A percentile compares a stretch with the other conserved stretches of the same genome.
phyloP scores from a whole-genome alignment of 768 basidiomycete species.

The Suillus cothurnatus region DNA sequence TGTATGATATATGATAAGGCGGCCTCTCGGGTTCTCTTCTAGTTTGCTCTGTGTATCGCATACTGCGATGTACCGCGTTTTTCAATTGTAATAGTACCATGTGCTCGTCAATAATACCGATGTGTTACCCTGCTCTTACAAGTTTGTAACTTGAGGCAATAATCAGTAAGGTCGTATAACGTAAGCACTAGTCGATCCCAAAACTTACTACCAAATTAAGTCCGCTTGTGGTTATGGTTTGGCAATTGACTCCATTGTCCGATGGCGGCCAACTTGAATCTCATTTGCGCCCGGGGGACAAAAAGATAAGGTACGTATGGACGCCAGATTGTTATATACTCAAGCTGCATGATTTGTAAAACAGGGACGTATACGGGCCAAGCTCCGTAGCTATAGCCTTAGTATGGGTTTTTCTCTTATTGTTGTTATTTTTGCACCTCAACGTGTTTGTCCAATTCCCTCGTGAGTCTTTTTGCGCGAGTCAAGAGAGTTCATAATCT shows the following conservation, averaged over 20 bases:
- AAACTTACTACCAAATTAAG: constrained; percentile 15
- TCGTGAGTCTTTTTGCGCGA: constrained; percentile 18
- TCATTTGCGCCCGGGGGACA: constrained; percentile 26
- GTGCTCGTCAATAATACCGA: not conserved
- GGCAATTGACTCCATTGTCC: not conserved
- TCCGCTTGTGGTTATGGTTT: not conserved
- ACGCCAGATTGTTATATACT: constrained; percentile 12
- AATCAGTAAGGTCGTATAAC: not conserved
- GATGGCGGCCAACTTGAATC: not conserved
- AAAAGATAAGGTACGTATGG: constrained; percentile 35
- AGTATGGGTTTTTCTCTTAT: constrained; percentile 20
- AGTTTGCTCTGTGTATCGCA: not conserved
- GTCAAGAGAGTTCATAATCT: constrained; percentile 9
- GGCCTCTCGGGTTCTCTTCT: constrained; percentile 2
- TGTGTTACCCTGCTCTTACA: not conserved
- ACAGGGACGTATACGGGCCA: constrained; percentile 1
- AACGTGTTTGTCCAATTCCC: constrained; percentile 9
- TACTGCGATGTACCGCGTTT: not conserved
- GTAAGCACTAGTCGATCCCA: not conserved
- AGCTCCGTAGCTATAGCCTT: constrained; percentile 19
- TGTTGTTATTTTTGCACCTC: constrained; percentile 23
- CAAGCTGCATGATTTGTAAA: not conserved
- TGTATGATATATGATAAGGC: constrained; percentile 27
- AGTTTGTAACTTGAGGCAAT: not conserved
- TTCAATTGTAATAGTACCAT: not conserved